Conservation (phyloP, 805 yeast genomes). For the Blastobotrys parvus region DNA sequence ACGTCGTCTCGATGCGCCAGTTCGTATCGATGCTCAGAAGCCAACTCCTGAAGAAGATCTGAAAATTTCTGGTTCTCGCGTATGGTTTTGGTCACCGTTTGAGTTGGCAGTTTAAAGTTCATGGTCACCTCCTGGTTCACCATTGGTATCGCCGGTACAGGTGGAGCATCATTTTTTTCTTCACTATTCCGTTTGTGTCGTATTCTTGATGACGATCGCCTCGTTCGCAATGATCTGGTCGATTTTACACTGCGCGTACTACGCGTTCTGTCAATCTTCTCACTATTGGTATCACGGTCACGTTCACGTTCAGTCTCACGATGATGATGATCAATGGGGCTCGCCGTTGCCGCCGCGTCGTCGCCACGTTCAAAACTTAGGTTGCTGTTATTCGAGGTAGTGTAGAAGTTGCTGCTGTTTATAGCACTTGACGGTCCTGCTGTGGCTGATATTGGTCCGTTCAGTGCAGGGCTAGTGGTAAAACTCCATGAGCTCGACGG, state of each 20-base stretch:
- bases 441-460: not conserved
- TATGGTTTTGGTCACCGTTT: slow-evolving; percentile 16
- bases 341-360: too few species aligned
- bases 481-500: not conserved
- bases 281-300: too few species aligned
- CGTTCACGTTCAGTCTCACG: too few species aligned
- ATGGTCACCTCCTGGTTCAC: slow-evolving; percentile 1
- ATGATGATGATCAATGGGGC: too few species aligned
- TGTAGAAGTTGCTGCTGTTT: not conserved
- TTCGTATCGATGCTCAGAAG: slow-evolving; percentile 25
- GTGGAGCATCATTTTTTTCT: not conserved
- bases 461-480: not conserved
- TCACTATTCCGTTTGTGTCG: not conserved
- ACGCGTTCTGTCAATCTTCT: too few species aligned
- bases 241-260: too few species aligned
- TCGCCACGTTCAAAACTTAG: not conserved
- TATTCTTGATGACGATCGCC: too few species aligned
- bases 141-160: not conserved
- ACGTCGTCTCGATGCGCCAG: slow-evolving; percentile 16
- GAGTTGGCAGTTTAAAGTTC: slow-evolving; percentile 21
- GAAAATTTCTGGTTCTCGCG: slow-evolving; percentile 8
- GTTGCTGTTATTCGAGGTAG: not conserved
- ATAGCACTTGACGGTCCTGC: not conserved
- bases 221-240: too few species aligned
- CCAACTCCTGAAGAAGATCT: slow-evolving; percentile 15